Evolutionary conservation across 164 flowering plant genomes (phyloP).

Genomic region (Nymphaea colorata): DNA sequence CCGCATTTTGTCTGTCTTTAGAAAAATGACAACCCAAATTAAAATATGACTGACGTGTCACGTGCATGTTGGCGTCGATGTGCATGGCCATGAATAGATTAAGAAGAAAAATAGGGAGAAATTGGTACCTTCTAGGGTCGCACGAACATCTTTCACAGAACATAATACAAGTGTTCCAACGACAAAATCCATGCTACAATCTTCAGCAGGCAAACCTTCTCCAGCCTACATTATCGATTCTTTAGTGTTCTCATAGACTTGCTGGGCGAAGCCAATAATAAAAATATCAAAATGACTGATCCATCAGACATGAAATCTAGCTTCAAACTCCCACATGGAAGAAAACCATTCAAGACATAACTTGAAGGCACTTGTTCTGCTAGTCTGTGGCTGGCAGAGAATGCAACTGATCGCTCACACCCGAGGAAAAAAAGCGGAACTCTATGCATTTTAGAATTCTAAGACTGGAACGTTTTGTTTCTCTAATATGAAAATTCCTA

Average conservation of each 20-base stretch:
- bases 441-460: too few species aligned
- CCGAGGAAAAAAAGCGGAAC: too few species aligned
- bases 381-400: neutral
- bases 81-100: too few species aligned
- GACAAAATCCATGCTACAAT: slow-evolving; percentile 79
- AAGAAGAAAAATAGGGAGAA: neutral
- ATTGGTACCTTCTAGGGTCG: slow-evolving; percentile 49
- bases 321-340: neutral
- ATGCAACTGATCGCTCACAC: neutral
- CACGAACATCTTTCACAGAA: slow-evolving; percentile 60
- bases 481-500: too few species aligned
- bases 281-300: neutral
- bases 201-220: slow-evolving; percentile 63
- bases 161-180: slow-evolving; percentile 90
- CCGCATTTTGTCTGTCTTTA: too few species aligned
- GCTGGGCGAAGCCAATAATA: neutral
- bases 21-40: too few species aligned
- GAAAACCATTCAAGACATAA: neutral
- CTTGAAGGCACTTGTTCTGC: neutral
- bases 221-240: slow-evolving; percentile 38
- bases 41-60: too few species aligned
- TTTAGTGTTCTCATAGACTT: neutral
- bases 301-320: neutral
- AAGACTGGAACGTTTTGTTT: too few species aligned
- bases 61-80: too few species aligned